Conservation (phyloP, 148 eudicot genomes). For the Cornus kousa region DNA sequence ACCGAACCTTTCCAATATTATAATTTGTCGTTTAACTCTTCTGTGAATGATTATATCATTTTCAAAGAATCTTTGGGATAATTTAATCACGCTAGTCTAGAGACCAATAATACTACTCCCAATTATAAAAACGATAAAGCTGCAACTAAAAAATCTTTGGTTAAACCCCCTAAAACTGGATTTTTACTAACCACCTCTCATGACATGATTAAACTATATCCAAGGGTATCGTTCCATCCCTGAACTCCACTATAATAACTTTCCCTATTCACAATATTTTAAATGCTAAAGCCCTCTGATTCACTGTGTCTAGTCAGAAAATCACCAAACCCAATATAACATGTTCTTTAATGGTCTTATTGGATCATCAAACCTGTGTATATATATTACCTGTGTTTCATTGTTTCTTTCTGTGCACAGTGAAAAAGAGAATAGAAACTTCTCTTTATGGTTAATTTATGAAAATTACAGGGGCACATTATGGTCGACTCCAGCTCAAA, state of each 20-base stretch:
- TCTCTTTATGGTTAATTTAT: conserved; percentile 25
- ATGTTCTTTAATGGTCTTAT: conserved; percentile 28
- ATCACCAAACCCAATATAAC: conserved; percentile 52
- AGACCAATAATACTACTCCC: conserved; percentile 28
- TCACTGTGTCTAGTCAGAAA: conserved; percentile 49
- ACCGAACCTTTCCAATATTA: conserved; percentile 4
- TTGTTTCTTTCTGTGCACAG: conserved; percentile 11
- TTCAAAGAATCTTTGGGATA: conserved; percentile 38
- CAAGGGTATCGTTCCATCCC: conserved; percentile 31
- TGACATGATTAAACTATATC: conserved; percentile 14
- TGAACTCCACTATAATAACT: conserved; percentile 39
- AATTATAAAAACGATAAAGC: conserved; percentile 17
- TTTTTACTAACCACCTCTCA: conserved; percentile 17
- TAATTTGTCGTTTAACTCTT: conserved; percentile 25
- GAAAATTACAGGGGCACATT: conserved; percentile 24
- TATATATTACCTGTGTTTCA: not conserved
- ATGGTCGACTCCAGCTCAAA: conserved; percentile 46
- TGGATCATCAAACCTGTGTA: not conserved
- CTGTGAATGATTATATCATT: conserved; percentile 21
- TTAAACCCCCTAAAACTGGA: conserved; percentile 12
- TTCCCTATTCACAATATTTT: conserved; percentile 8
- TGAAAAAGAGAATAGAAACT: conserved; percentile 43
- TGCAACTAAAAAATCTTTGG: conserved; percentile 14
- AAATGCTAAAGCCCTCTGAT: conserved; percentile 25
- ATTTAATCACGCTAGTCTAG: conserved; percentile 18